These are phyloP conservation scores for Leishmania martiniquensis DNA, from an alignment of 208 protist species.

Conservation along the genomic window DNA sequence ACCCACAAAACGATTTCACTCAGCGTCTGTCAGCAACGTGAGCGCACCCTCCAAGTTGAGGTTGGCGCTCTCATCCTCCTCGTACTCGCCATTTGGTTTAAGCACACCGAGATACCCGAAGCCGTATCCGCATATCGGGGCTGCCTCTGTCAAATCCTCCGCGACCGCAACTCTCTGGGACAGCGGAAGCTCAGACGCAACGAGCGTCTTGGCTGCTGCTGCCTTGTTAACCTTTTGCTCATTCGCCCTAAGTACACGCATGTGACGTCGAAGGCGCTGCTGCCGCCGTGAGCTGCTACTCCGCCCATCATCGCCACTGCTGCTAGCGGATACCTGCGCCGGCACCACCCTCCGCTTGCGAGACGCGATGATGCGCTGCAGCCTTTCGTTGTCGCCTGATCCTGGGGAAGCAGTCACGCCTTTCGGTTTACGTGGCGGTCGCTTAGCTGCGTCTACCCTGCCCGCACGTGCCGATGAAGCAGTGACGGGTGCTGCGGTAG, in stretches of 20 bases:
- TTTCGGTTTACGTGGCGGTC: constrained; percentile 8
- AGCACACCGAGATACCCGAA: constrained; percentile 85
- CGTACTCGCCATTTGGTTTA: constrained; percentile 72
- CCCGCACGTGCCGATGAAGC: not conserved
- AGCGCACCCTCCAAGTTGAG: constrained; percentile 57
- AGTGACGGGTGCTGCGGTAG: not conserved
- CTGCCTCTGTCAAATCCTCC: constrained; percentile 27
- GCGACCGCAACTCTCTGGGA: constrained; percentile 24
- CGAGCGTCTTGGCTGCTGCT: constrained; percentile 41
- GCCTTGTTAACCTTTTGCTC: constrained; percentile 49
- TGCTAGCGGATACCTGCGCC: constrained; percentile 5
- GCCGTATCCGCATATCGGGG: constrained; percentile 72
- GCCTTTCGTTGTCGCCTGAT: constrained; percentile 28
- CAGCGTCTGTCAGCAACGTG: constrained; percentile 47
- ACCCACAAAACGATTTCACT: constrained; percentile 13
- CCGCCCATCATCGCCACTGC: constrained; percentile 16
- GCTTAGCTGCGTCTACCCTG: constrained; percentile 16
- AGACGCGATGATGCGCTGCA: constrained; percentile 41
- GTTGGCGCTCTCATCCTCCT: constrained; percentile 68
- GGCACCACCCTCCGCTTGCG: constrained; percentile 34
- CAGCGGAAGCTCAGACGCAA: constrained; percentile 62
- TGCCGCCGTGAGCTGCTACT: constrained; percentile 15
- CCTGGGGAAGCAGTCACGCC: constrained; percentile 1
- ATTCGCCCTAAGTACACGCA: constrained; percentile 46
- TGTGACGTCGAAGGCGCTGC: constrained; percentile 34